A percentile compares a stretch with the other conserved stretches of the same genome.
phyloP scores from a whole-genome alignment of 495 filamentous ascomycete species.

The Articulospora tetracladia region DNA sequence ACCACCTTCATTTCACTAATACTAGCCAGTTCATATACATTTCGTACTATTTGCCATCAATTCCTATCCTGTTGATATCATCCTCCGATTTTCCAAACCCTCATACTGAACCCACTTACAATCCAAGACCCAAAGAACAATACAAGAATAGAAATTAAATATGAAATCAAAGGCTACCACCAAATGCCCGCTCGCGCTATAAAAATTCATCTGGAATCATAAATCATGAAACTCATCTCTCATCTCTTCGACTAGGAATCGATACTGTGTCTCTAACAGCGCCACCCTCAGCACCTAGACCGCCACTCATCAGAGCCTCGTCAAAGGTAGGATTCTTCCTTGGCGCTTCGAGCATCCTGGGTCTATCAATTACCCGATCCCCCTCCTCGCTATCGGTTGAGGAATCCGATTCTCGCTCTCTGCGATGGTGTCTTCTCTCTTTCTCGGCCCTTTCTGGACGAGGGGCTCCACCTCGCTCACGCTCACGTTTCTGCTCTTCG shows the following conservation, averaged over 20 bases:
- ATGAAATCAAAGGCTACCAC: background rate
- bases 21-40: background rate
- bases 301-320: conserved; percentile 24
- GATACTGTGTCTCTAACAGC: conserved; percentile 5
- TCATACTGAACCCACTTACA: background rate
- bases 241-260: background rate
- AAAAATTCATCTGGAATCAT: background rate
- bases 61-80: background rate
- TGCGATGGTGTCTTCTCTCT: conserved; percentile 2
- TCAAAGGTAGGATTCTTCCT: conserved; percentile 12
- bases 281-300: background rate
- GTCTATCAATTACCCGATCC: conserved; percentile 3
- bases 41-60: background rate
- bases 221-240: background rate
- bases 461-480: conserved; percentile 2
- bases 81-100: background rate
- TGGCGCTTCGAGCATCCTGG: conserved; percentile 20
- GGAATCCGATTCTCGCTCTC: conserved; percentile 19
- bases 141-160: background rate
- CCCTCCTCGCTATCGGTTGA: conserved; percentile 7
- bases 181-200: background rate
- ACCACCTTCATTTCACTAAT: too few species aligned
- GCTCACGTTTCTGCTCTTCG: conserved; percentile 26
- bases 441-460: conserved; percentile 9
- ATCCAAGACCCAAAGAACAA: background rate